A percentile compares a stretch with the other conserved stretches of the same genome.
These are phyloP conservation scores for Hortaea sp. DNA, from an alignment of 2,329 filamentous ascomycete genomes.

Conservation along the genomic window DNA sequence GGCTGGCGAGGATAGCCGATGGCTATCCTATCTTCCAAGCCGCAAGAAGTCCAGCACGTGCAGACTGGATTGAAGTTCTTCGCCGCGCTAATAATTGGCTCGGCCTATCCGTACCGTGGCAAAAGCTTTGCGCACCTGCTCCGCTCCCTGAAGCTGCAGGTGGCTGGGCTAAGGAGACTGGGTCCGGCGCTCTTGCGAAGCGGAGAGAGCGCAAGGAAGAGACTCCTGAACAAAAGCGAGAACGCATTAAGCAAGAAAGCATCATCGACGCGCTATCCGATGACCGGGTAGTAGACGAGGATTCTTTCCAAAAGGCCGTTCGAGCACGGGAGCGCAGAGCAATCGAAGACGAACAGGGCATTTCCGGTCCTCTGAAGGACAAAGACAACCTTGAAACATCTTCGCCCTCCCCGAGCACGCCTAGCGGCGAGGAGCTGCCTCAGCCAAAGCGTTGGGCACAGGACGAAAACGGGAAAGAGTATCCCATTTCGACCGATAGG, in stretches of 20 bases:
- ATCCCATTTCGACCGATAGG: slow-evolving; percentile 59
- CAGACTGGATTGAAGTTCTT: slow-evolving; percentile 72
- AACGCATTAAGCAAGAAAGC: slow-evolving; percentile 53
- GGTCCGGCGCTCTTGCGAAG: slow-evolving; percentile 10
- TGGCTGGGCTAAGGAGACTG: slow-evolving; percentile 22
- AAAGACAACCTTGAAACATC: slow-evolving; percentile 7
- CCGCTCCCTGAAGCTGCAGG: slow-evolving; percentile 29
- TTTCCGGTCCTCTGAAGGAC: slow-evolving; percentile 25
- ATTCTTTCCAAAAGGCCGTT: slow-evolving; percentile 54
- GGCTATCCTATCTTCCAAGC: slow-evolving; percentile 73
- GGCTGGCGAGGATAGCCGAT: slow-evolving; percentile 62
- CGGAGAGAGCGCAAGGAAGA: slow-evolving; percentile 22
- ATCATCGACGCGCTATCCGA: slow-evolving; percentile 59
- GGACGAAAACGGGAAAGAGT: slow-evolving; percentile 58
- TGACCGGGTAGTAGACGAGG: slow-evolving; percentile 58
- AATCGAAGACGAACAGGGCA: slow-evolving; percentile 45
- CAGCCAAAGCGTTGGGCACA: slow-evolving; percentile 50
- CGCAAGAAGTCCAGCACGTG: slow-evolving; percentile 58
- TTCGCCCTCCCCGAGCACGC: slow-evolving; percentile 5
- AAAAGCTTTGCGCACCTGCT: slow-evolving; percentile 52
- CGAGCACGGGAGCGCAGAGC: slow-evolving; percentile 48
- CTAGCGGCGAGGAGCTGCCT: slow-evolving; percentile 5
- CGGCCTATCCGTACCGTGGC: slow-evolving; percentile 55
- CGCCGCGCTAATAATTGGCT: slow-evolving; percentile 61
- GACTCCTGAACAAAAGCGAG: slow-evolving; percentile 46